Evolutionary conservation across 305 asterid species (phyloP), one percentile per base, ranked within the genome.

Genomic region (Solanum hybrid): DNA sequence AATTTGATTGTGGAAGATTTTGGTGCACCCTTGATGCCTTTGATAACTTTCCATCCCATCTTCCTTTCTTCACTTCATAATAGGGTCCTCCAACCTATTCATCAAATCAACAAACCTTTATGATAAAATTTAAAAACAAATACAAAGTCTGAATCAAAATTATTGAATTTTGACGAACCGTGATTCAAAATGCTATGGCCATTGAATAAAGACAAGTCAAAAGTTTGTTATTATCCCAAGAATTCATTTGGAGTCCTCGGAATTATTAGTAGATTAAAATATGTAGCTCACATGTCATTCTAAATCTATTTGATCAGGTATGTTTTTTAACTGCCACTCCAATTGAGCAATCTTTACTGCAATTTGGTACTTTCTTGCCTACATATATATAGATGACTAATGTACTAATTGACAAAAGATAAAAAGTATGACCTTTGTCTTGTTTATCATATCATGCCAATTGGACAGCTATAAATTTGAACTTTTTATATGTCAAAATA

Each of bases 1-100:
- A 91, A 26, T 97, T 97, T 36, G 98, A 89, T 0, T 89, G 93
- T 5, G 99, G 99, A 72, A 97, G 96, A 92, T 96, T 95, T 89
- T 93, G 36, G 31, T 86, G 91, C 9, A 95, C 99, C 88, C 94
- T 88, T 10, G 98, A 94, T 10, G 99, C 98, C 90, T 91, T 75
- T 10, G 99, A 96, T 26, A 94, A 38, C 89, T 94, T 96, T 36
- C 99, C 99, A 75, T 97, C 99, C 99, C 99, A 95, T 72, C 99
- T 95, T 19, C 99, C 99, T 91, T 96, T 97, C 93, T 94, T 97
- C 91, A 97, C 99, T 92, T 92, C 94, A 87, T 96, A 97, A 87
- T 92, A 92, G 51, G 99, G 99, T 32, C 99, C 99, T 87, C 99
- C 99, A 3, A 94, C 89, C 99, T 96, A 89, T 75, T 15, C 31